Evolutionary conservation across 139 green algal species (phyloP).

Genomic region (Pedinophyceae sp.): DNA sequence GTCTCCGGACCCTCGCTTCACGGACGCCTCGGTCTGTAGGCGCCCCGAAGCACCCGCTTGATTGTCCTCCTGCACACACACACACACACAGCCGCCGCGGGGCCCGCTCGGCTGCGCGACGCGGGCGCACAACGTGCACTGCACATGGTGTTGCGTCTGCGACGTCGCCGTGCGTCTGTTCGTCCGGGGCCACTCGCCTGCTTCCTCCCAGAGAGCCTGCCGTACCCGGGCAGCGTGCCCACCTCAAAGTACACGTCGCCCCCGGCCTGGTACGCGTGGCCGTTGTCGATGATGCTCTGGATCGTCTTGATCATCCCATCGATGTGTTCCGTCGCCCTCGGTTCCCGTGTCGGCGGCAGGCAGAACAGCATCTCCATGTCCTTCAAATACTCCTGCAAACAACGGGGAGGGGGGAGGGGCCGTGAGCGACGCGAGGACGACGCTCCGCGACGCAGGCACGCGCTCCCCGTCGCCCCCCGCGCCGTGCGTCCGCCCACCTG

Average conservation of each 20-base stretch:
- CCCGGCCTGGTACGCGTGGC: conserved; percentile 67
- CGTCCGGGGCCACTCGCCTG: too few relatives aligned
- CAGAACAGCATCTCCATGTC: conserved; percentile 82
- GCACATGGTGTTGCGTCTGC: too few relatives aligned
- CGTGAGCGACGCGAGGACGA: too few relatives aligned
- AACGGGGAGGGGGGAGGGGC: too few relatives aligned
- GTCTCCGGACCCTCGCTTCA: conserved; percentile 76
- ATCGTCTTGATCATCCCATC: conserved; percentile 76
- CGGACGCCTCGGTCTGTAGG: neutral
- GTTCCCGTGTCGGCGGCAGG: conserved; percentile 69
- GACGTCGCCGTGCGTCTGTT: too few relatives aligned
- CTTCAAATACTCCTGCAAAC: too few relatives aligned
- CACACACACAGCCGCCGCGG: too few relatives aligned
- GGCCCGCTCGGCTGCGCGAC: too few relatives aligned
- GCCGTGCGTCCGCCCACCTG: too few relatives aligned
- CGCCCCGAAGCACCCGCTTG: conserved; percentile 14
- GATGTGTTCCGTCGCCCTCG: conserved; percentile 76
- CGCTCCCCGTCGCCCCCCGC: too few relatives aligned
- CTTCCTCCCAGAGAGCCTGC: conserved; percentile 58
- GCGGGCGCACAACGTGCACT: too few relatives aligned
- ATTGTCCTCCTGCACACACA: conserved; percentile 66
- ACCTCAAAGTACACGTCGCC: conserved; percentile 94
- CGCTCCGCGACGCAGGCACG: too few relatives aligned
- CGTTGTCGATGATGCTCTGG: conserved; percentile 63
- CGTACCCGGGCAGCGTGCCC: conserved; percentile 60